Percentiles rank a stretch among this genome's conserved stretches.
Conservation (phyloP, 805 yeast species). For the Myxozyma neotropica region DNA sequence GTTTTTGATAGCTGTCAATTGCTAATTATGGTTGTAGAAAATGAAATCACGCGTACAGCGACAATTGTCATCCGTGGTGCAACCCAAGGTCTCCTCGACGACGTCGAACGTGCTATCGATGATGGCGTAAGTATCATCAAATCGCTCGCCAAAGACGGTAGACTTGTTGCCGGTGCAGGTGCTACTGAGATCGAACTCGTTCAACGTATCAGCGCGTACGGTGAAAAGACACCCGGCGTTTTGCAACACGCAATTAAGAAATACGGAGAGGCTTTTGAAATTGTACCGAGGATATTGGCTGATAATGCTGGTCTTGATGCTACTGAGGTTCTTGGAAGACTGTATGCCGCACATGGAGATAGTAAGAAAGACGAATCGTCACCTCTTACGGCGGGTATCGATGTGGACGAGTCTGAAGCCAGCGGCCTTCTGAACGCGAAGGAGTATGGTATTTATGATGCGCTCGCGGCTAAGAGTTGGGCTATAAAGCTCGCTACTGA, state of each 20-base stretch:
- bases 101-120: conserved; percentile 94
- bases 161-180: conserved; percentile 94
- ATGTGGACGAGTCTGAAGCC: conserved; percentile 61
- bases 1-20: not conserved
- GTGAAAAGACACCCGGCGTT: conserved; percentile 92
- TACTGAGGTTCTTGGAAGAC: conserved; percentile 81
- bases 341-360: conserved; percentile 85
- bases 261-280: conserved; percentile 93
- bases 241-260: conserved; percentile 91
- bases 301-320: conserved; percentile 94
- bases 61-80: conserved; percentile 96
- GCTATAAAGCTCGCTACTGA: conserved; percentile 95
- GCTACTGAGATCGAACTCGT: conserved; percentile 89
- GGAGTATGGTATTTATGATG: conserved; percentile 72
- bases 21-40: conserved; percentile 3
- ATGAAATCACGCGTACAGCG: conserved; percentile 72
- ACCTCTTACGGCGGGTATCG: conserved; percentile 55
- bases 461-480: conserved; percentile 74
- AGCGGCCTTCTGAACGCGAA: conserved; percentile 72
- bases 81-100: conserved; percentile 89
- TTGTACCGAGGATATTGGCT: conserved; percentile 86
- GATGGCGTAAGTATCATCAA: conserved; percentile 94
- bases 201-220: conserved; percentile 74
- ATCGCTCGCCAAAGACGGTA: conserved; percentile 78
- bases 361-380: not conserved